Percentiles rank a stretch among this genome's conserved stretches.
phyloP scores from a whole-genome alignment of 345 rosid species.

The Turnera subulata region DNA sequence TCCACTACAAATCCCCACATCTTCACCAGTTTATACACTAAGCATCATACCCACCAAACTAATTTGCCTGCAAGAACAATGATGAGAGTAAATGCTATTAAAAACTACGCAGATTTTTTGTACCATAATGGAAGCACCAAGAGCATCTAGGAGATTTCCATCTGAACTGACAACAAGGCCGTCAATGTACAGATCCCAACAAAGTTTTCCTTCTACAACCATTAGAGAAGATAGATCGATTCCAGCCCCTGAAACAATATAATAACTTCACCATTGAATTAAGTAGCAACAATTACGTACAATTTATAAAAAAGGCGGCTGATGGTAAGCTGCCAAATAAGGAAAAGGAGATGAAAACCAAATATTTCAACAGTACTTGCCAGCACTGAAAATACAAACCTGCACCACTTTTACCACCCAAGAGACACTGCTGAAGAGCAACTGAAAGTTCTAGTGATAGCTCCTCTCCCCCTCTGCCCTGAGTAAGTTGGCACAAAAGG shows the following conservation, averaged over 20 bases:
- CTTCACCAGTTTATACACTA: no score
- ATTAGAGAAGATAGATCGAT: conserved; percentile 70
- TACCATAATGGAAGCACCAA: conserved; percentile 87
- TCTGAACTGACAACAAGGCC: conserved; percentile 83
- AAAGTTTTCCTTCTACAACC: conserved; percentile 72
- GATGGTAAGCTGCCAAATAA: neutral
- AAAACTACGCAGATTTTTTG: neutral
- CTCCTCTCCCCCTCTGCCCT: conserved; percentile 97
- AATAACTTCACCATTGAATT: conserved; percentile 10
- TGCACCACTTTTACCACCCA: conserved; percentile 90
- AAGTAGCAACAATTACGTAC: neutral
- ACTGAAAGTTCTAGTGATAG: conserved; percentile 72
- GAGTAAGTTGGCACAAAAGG: conserved; percentile 10
- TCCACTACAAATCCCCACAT: neutral
- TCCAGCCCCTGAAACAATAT: conserved; percentile 60
- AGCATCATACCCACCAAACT: neutral
- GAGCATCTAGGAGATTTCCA: conserved; percentile 78
- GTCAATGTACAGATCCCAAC: conserved; percentile 92
- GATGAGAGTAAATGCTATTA: neutral
- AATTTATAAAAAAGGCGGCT: neutral
- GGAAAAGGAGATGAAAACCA: neutral
- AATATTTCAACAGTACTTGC: neutral
- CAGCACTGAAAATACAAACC: conserved; percentile 34
- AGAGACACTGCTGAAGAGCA: conserved; percentile 67
- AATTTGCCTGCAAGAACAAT: neutral